These are phyloP conservation scores for Fusarium succisae DNA, from an alignment of 2,329 filamentous ascomycete genomes.

Conservation along the genomic window DNA sequence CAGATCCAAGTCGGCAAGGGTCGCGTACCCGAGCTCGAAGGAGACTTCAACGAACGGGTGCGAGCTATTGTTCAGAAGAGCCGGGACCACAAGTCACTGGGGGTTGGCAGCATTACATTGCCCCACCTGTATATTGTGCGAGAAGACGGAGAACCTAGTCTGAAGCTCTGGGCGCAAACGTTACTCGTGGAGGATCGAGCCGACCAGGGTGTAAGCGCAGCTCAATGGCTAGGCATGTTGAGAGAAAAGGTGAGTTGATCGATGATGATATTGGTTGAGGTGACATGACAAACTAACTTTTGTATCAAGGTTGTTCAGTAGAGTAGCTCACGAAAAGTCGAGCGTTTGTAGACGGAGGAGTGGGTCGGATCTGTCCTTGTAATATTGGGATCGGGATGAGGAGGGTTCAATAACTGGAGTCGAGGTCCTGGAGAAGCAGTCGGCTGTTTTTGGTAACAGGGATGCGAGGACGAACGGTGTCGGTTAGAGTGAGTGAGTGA, in stretches of 20 bases:
- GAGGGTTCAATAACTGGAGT: slow-evolving; percentile 38
- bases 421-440: slow-evolving; percentile 29
- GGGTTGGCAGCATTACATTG: slow-evolving; percentile 91
- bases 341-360: slow-evolving; percentile 29
- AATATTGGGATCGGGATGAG: slow-evolving; percentile 36
- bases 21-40: slow-evolving; percentile 85
- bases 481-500: slow-evolving; percentile 33
- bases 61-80: slow-evolving; percentile 93
- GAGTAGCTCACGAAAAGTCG: slow-evolving; percentile 23
- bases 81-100: slow-evolving; percentile 83
- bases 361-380: slow-evolving; percentile 31
- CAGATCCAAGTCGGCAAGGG: slow-evolving; percentile 93
- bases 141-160: slow-evolving; percentile 93
- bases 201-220: slow-evolving; percentile 91
- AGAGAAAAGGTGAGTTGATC: slow-evolving; percentile 82
- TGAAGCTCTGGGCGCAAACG: slow-evolving; percentile 97
- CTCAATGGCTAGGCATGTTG: slow-evolving; percentile 91
- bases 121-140: slow-evolving; percentile 93
- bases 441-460: slow-evolving; percentile 31
- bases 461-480: slow-evolving; percentile 33
- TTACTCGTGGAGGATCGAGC: slow-evolving; percentile 93
- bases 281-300: slow-evolving; percentile 21
- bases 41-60: slow-evolving; percentile 95
- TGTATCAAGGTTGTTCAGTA: slow-evolving; percentile 49
- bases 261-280: neutral